A percentile compares a stretch with the other conserved stretches of the same genome.
These are phyloP conservation scores for Favolaschia claudopus DNA, from an alignment of 768 basidiomycete species.

Conservation along the genomic window DNA sequence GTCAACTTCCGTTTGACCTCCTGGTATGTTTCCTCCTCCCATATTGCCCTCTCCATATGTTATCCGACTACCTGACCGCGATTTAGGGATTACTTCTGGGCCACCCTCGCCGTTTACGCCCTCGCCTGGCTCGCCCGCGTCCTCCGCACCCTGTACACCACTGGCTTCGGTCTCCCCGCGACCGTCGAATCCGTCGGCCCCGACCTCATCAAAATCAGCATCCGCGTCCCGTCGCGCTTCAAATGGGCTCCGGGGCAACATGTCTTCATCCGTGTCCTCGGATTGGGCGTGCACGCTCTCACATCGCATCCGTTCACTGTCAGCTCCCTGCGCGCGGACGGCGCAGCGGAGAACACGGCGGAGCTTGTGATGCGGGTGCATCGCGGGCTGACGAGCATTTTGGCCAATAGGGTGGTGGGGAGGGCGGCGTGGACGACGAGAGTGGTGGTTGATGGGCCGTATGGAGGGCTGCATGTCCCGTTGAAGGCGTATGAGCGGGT, in stretches of 20 bases:
- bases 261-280: conserved; percentile 31
- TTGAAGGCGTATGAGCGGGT: conserved; percentile 37
- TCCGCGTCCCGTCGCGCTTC: conserved; percentile 31
- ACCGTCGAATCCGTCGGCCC: conserved; percentile 34
- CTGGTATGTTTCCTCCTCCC: conserved; percentile 23
- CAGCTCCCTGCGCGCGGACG: conserved; percentile 29
- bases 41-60: neutral
- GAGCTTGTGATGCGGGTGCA: conserved; percentile 36
- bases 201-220: conserved; percentile 31
- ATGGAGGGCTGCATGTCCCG: conserved; percentile 35
- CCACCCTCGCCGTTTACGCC: conserved; percentile 36
- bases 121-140: conserved; percentile 36
- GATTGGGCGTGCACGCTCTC: conserved; percentile 31
- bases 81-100: conserved; percentile 42
- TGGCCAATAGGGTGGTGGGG: conserved; percentile 22
- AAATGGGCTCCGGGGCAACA: conserved; percentile 43
- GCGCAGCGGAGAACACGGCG: conserved; percentile 19
- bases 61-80: neutral
- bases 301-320: conserved; percentile 46
- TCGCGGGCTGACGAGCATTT: conserved; percentile 36
- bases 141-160: conserved; percentile 33
- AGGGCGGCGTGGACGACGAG: conserved; percentile 25
- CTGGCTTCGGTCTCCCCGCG: conserved; percentile 29
- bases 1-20: conserved; percentile 38
- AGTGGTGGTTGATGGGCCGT: conserved; percentile 38